Conservation (phyloP, 495 filamentous ascomycete genomes). For the Penicillium parvum region DNA sequence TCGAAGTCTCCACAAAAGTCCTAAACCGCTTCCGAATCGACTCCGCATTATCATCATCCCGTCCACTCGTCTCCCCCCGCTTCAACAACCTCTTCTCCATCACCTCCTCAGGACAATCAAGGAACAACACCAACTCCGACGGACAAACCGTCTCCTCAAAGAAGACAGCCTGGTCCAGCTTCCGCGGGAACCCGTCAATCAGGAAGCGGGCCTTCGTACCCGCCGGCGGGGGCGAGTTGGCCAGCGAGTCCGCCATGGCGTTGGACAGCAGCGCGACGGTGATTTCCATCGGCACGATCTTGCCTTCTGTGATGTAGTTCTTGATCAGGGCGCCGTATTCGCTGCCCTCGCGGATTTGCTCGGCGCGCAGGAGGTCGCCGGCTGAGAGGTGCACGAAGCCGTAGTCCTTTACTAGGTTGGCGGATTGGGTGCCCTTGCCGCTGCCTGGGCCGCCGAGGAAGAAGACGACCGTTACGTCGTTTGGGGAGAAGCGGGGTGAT, state of each 20-base stretch:
- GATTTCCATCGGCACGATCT: constrained; percentile 97
- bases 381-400: constrained; percentile 89
- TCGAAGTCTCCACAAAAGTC: constrained; percentile 89
- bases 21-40: constrained; percentile 93
- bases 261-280: constrained; percentile 92
- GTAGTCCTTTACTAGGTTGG: constrained; percentile 82
- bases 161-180: constrained; percentile 91
- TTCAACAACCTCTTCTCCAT: constrained; percentile 81
- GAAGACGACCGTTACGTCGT: constrained; percentile 77
- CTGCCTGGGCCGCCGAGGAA: constrained; percentile 53
- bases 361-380: constrained; percentile 88
- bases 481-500: constrained; percentile 71
- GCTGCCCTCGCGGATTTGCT: constrained; percentile 79
- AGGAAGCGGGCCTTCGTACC: constrained; percentile 59
- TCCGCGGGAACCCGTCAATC: constrained; percentile 91
- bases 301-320: constrained; percentile 83
- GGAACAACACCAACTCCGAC: constrained; percentile 80
- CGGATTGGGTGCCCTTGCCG: constrained; percentile 71
- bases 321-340: constrained; percentile 89
- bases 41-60: constrained; percentile 90
- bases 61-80: constrained; percentile 84
- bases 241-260: constrained; percentile 69
- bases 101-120: constrained; percentile 82
- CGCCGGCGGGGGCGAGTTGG: constrained; percentile 12
- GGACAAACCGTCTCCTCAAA: constrained; percentile 88